Evolutionary conservation across 345 rosid genomes (phyloP).

Genomic region (Excoecaria cochinchinensis): DNA sequence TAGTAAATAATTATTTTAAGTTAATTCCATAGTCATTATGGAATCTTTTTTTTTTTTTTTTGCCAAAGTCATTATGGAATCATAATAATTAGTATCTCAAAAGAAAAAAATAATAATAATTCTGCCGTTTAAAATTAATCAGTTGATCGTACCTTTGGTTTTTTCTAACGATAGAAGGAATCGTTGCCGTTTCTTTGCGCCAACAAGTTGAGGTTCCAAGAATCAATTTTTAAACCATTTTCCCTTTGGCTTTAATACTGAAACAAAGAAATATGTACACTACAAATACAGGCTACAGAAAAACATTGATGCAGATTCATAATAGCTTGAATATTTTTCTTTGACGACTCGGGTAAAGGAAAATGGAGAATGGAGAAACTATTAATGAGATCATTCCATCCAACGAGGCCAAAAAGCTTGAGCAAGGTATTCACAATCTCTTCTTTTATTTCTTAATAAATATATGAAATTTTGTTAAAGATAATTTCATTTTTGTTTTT

Average conservation of each 20-base stretch:
- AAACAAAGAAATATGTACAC: not conserved
- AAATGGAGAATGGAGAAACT: not conserved
- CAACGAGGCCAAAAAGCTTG: not conserved
- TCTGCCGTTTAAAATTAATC: too few relatives aligned
- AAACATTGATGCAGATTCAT: not conserved
- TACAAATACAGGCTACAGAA: not conserved
- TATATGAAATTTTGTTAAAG: not conserved
- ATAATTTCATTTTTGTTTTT: too few relatives aligned
- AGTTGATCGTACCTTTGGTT: too few relatives aligned
- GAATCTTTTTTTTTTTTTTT: too few relatives aligned
- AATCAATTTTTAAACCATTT: not conserved
- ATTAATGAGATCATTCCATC: not conserved
- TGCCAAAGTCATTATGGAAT: too few relatives aligned
- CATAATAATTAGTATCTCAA: too few relatives aligned
- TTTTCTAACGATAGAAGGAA: too few relatives aligned
- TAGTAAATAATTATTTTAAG: not conserved
- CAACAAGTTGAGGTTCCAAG: constrained; percentile 2
- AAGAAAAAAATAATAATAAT: too few relatives aligned
- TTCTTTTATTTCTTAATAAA: constrained; percentile 9
- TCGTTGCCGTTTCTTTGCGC: not conserved
- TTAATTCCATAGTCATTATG: too few relatives aligned
- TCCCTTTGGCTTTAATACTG: not conserved
- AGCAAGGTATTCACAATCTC: constrained; percentile 19
- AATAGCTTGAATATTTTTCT: not conserved
- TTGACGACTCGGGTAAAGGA: not conserved